Evolutionary conservation across 345 rosid genomes (phyloP).

Genomic region (Chamaenerion angustifolium): DNA sequence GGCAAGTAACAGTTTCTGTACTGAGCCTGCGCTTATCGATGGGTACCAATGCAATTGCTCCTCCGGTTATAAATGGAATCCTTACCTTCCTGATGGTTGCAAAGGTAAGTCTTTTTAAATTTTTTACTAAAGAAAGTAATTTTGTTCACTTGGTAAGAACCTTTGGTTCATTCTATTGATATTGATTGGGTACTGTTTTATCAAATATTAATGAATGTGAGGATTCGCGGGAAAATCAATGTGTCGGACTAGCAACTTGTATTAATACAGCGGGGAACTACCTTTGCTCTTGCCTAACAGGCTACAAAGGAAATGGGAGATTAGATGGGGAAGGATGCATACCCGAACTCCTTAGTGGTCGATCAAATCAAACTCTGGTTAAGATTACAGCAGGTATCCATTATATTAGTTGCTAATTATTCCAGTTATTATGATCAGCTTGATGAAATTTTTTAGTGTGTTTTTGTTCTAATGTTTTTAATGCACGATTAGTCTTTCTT

Average conservation of each 20-base stretch:
- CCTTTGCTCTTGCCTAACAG: constrained; percentile 19
- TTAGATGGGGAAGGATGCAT: constrained; percentile 9
- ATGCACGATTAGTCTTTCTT: too few relatives aligned
- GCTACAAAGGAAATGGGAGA: constrained; percentile 14
- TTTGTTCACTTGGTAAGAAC: too few relatives aligned
- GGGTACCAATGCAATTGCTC: constrained; percentile 1
- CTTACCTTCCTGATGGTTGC: background rate
- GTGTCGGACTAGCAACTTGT: background rate
- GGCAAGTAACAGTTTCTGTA: constrained; percentile 5
- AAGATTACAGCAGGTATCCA: constrained; percentile 8
- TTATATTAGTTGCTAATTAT: too few relatives aligned
- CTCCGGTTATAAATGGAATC: constrained; percentile 1
- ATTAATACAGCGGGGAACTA: constrained; percentile 8
- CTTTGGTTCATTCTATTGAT: too few relatives aligned
- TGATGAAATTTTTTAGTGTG: too few relatives aligned
- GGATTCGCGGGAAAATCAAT: background rate
- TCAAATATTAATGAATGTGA: constrained; percentile 21
- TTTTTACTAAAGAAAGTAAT: background rate
- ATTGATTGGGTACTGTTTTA: background rate
- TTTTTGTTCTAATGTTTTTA: too few relatives aligned
- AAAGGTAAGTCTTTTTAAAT: background rate
- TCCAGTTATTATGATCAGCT: too few relatives aligned
- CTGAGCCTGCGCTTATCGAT: background rate
- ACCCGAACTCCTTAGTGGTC: too few relatives aligned
- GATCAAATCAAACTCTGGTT: background rate